Percentiles rank a stretch among this genome's conserved stretches.
These are phyloP conservation scores for Retiboletus fuscus DNA, from an alignment of 1,284 basidiomycete genomes.

Conservation along the genomic window DNA sequence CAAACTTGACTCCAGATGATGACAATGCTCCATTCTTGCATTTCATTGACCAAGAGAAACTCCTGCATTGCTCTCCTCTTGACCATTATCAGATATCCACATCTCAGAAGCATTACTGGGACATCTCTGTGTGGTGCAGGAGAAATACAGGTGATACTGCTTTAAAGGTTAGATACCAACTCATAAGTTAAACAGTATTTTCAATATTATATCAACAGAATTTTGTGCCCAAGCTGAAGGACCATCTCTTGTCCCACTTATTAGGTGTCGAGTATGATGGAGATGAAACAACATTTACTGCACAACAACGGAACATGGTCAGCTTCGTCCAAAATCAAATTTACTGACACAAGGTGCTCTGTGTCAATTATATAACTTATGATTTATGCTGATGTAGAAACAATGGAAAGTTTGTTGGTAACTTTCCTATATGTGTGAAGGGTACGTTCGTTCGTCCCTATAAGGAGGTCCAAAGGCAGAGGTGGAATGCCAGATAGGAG, in stretches of 20 bases:
- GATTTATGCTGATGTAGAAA: too few relatives aligned
- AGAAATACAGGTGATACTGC: slow-evolving; percentile 40
- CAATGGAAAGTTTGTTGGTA: too few relatives aligned
- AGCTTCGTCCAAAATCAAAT: slow-evolving; percentile 30
- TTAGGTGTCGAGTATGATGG: slow-evolving; percentile 41
- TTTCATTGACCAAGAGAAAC: slow-evolving; percentile 31
- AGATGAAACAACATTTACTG: slow-evolving; percentile 44
- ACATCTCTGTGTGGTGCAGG: slow-evolving; percentile 36
- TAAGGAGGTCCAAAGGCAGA: too few relatives aligned
- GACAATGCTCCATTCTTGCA: slow-evolving; percentile 17
- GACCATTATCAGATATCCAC: slow-evolving; percentile 43
- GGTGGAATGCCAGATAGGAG: too few relatives aligned
- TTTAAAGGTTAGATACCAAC: slow-evolving; percentile 14
- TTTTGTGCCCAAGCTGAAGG: slow-evolving; percentile 47
- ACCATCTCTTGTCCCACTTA: slow-evolving; percentile 46
- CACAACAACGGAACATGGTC: slow-evolving; percentile 38
- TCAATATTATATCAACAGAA: slow-evolving; percentile 11
- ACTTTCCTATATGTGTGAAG: too few relatives aligned
- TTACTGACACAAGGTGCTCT: slow-evolving; percentile 37
- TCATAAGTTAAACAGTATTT: too few relatives aligned
- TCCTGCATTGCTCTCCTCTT: slow-evolving; percentile 17
- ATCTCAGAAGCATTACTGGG: slow-evolving; percentile 23
- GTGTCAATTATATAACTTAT: slow-evolving; percentile 37
- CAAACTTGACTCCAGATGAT: too few relatives aligned
- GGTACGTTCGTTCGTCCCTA: too few relatives aligned